Percentiles rank a stretch among this genome's conserved stretches.
Conservation (phyloP, 345 rosid species). For the Brassica cretica region DNA sequence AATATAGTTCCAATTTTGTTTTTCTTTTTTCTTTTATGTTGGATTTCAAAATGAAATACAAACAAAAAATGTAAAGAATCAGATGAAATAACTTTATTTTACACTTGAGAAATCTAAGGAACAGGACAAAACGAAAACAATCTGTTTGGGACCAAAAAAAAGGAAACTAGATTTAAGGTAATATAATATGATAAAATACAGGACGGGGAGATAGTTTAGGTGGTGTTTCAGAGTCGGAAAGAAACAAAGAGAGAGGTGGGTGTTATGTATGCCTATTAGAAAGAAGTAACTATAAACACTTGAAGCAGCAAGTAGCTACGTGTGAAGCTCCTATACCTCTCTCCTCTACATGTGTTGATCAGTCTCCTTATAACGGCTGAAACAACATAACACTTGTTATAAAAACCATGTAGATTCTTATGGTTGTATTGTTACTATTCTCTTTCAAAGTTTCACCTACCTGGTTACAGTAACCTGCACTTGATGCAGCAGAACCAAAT, state of each 20-base stretch:
- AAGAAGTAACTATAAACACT: slow-evolving; percentile 39
- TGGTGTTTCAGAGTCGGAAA: slow-evolving; percentile 25
- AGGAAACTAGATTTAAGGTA: slow-evolving; percentile 24
- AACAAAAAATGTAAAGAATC: slow-evolving; percentile 9
- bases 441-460: slow-evolving; percentile 17
- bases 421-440: not conserved
- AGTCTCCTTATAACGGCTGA: slow-evolving; percentile 36
- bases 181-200: slow-evolving; percentile 35
- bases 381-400: slow-evolving; percentile 7
- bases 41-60: slow-evolving; percentile 15
- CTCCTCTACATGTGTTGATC: slow-evolving; percentile 34
- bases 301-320: slow-evolving; percentile 37
- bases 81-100: slow-evolving; percentile 20
- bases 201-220: slow-evolving; percentile 13
- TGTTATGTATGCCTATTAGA: slow-evolving; percentile 37
- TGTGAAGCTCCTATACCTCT: slow-evolving; percentile 29
- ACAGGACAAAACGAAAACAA: not conserved
- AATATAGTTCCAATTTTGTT: not conserved
- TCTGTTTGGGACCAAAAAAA: slow-evolving; percentile 5
- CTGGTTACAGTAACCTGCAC: slow-evolving; percentile 25
- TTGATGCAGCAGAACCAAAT: slow-evolving; percentile 7
- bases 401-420: not conserved
- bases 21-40: not conserved
- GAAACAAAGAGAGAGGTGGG: slow-evolving; percentile 20
- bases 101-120: slow-evolving; percentile 29